Percentiles rank a stretch among this genome's conserved stretches.
phyloP scores from a whole-genome alignment of 2,329 filamentous ascomycete species.

The Cryphonectria japonica region DNA sequence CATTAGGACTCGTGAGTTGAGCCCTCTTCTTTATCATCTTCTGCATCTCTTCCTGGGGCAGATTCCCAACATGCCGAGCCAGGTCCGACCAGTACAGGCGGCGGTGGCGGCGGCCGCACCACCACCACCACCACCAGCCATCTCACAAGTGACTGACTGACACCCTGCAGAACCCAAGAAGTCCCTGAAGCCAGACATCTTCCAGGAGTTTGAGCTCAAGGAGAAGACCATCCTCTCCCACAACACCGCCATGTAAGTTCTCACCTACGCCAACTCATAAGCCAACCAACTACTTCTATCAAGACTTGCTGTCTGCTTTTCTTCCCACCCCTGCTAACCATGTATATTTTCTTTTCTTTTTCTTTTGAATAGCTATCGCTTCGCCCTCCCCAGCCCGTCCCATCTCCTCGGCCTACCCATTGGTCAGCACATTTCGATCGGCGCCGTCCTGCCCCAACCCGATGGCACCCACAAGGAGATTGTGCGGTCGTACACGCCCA shows the following conservation, averaged over 20 bases:
- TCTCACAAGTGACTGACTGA: slow-evolving; percentile 10
- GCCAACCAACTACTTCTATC: background rate
- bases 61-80: slow-evolving; percentile 6
- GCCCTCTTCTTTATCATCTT: background rate
- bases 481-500: slow-evolving; percentile 89
- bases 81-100: slow-evolving; percentile 1
- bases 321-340: too few relatives aligned
- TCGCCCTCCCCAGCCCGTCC: slow-evolving; percentile 75
- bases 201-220: slow-evolving; percentile 90
- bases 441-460: slow-evolving; percentile 68
- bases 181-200: slow-evolving; percentile 82
- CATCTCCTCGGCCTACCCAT: slow-evolving; percentile 94
- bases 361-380: slow-evolving; percentile 72
- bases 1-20: slow-evolving; percentile 67
- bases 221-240: slow-evolving; percentile 96
- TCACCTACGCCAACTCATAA: background rate
- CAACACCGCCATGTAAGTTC: slow-evolving; percentile 89
- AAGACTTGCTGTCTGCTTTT: background rate
- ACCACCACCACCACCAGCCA: background rate
- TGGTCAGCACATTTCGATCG: slow-evolving; percentile 98
- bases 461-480: slow-evolving; percentile 81
- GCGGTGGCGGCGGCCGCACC: too few relatives aligned
- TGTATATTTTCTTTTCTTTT: background rate
- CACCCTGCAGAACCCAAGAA: slow-evolving; percentile 68
- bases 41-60: background rate